A percentile compares a stretch with the other conserved stretches of the same genome.
phyloP scores from a whole-genome alignment of 192 early-diverging fungal species.

The Backusella circina region DNA sequence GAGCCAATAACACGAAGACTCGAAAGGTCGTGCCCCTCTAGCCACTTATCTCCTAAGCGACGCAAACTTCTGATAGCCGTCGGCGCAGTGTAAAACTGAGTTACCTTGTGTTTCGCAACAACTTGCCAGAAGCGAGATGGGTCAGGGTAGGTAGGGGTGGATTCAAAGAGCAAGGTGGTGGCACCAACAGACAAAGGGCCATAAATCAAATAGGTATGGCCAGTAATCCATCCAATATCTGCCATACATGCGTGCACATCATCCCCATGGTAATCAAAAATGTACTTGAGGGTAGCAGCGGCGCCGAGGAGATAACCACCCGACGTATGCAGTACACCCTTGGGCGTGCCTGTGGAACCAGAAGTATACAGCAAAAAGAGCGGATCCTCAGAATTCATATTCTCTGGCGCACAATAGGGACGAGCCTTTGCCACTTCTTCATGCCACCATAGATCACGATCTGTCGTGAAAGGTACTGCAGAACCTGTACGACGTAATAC shows the following conservation, averaged over 20 bases:
- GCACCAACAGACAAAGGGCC: slow-evolving; percentile 84
- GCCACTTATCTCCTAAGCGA: slow-evolving; percentile 73
- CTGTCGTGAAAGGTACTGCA: slow-evolving; percentile 63
- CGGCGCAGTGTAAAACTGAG: slow-evolving; percentile 97
- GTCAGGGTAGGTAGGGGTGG: slow-evolving; percentile 91
- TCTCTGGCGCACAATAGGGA: slow-evolving; percentile 84
- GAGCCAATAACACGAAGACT: slow-evolving; percentile 87
- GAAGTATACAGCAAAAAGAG: slow-evolving; percentile 95
- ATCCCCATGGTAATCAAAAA: slow-evolving; percentile 88
- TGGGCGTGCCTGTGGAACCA: slow-evolving; percentile 85
- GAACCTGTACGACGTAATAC: slow-evolving; percentile 90
- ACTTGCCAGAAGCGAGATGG: slow-evolving; percentile 78
- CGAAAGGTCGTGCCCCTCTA: slow-evolving; percentile 74
- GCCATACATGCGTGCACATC: slow-evolving; percentile 94
- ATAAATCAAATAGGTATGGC: slow-evolving; percentile 90
- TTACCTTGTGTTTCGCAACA: slow-evolving; percentile 85
- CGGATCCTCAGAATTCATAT: slow-evolving; percentile 88
- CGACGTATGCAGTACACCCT: slow-evolving; percentile 92
- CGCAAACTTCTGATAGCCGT: slow-evolving; percentile 94
- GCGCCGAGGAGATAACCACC: slow-evolving; percentile 92
- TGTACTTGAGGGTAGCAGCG: slow-evolving; percentile 79
- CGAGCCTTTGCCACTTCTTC: slow-evolving; percentile 81
- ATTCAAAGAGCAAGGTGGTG: slow-evolving; percentile 93
- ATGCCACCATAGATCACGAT: slow-evolving; percentile 93
- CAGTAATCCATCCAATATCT: slow-evolving; percentile 90